Base-by-base conservation (phyloP, 352 stramenopile genomes). In the Globisporangium megalacanthum region DNA sequence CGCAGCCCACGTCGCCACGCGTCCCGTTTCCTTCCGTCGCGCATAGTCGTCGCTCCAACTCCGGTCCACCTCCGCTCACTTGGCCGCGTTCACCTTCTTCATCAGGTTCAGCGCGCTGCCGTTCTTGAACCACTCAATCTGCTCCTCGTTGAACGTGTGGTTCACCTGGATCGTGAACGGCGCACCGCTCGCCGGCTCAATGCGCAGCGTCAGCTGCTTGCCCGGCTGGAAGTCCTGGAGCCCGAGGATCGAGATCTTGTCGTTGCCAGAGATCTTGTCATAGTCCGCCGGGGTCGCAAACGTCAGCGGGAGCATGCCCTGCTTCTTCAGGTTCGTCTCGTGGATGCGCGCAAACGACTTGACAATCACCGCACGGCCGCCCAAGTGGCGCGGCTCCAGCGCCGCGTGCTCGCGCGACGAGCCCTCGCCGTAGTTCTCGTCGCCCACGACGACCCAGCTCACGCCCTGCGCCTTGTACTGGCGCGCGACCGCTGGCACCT, bases 271-370 rank as follows among this genome's bases (percentile, higher is more conserved):
- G 69, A 97, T 96, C 71, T 88, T 86, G 73, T 97, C 88, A 68
- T 97, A 97, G 80, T 97, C 91, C 15, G 78, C 71, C 49, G 88
- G 87, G 83, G 97, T 89, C 25, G 82, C 88, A 68, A 97, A 97
- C 55, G 85, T 96, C 55, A 97, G 75, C 42, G 89, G 86, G 14
- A 97, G 83, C 88, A 97, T 97, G 65, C 91, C 91, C 74, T 97
- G 91, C 86, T 97, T 97, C 87, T 97, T 97, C 68, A 97, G 70
- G 79, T 97, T 97, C 35, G 91, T 97, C 77, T 97, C 91, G 80
- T 97, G 91, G 66, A 97, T 97, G 72, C 91, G 87, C 44, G 91
- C 91, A 66, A 97, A 97, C 71, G 85, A 96, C 77, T 96, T 96
- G 39, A 95, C 85, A 45, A 97, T 94, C 45, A 97, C 88, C 56